Base-by-base conservation (phyloP, 192 early-diverging fungal species). In the Dimargaris cristalligena region DNA sequence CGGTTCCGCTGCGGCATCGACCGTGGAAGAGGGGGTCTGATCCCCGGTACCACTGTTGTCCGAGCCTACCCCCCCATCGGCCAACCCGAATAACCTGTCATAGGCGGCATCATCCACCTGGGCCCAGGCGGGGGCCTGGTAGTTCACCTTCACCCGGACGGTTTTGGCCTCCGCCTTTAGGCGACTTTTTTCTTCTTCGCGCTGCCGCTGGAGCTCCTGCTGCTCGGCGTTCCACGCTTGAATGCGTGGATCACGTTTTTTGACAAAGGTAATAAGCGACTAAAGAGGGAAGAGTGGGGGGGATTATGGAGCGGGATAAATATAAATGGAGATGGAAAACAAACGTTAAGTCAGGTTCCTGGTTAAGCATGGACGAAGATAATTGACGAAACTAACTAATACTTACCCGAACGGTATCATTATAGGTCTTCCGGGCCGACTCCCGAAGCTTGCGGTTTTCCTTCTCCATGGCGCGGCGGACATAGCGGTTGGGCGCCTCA, bases 221-320 rank as follows among this genome's bases (percentile, higher is more conserved):
- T 80, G 71, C 22, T 67, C 64, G 20, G 82, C 84, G 13, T 78
- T 65, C 61, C 70, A 84, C 18, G 69, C 74, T 45, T 90, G 85
- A 61, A 80, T 86, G 20, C 95, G 82, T 11, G 95, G 95, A 67
- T 99, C 95, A 25, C 90, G 85, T 63, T 90, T 90, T 44, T 83
- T 78, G 1, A 97, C 70, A 67, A 79, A 92, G 1, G 68, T 65
- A 0, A 86, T 85, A 34, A 99, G 77, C 3, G 71, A 78, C 77
- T 85, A 64, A 31, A 30, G 16, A 26, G 34, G 63, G 25, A 60
- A 57, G 38, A n/a, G n/a, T n/a, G n/a, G n/a, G n/a, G n/a, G n/a
- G n/a, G n/a, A 38, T 34, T 16, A 59, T 25, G 9, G 49, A 25
- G 49, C 16, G n/a, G 33, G 32, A 31, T n/a, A 28, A 8, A 14